Evolutionary conservation across 2,329 filamentous ascomycete species (phyloP).

Genomic region (Kalmusia sp.): DNA sequence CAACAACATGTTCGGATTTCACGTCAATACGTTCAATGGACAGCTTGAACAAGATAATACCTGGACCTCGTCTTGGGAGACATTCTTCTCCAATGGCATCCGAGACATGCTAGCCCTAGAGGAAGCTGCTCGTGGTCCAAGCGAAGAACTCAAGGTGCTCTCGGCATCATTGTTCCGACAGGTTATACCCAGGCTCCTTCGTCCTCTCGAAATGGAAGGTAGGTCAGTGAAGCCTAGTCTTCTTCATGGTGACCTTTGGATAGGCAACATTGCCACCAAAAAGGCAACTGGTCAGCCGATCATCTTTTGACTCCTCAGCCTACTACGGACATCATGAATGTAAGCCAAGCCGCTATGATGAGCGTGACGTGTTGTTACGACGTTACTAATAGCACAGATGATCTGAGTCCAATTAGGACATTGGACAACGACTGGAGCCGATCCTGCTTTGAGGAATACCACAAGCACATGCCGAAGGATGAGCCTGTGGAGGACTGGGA

Average conservation of each 20-base stretch:
- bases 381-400: background rate
- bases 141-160: background rate
- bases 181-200: conserved; percentile 42
- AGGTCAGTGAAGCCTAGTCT: conserved; percentile 30
- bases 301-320: conserved; percentile 10
- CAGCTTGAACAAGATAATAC: background rate
- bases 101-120: background rate
- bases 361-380: background rate
- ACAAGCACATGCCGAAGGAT: conserved; percentile 8
- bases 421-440: background rate
- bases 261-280: conserved; percentile 28
- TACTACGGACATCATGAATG: conserved; percentile 14
- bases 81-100: background rate
- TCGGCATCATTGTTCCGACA: conserved; percentile 20
- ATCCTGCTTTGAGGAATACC: background rate
- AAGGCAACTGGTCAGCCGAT: background rate
- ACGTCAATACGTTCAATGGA: background rate
- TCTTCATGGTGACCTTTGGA: conserved; percentile 42
- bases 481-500: conserved; percentile 14
- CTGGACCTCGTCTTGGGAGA: background rate
- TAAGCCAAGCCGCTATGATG: background rate
- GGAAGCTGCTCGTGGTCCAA: background rate
- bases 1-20: background rate
- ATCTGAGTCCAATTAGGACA: background rate
- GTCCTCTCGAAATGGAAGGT: conserved; percentile 39